Percentiles rank a stretch among this genome's conserved stretches.
Evolutionary conservation across 768 basidiomycete species (phyloP).

Genomic region (Cytidiella melzeri): DNA sequence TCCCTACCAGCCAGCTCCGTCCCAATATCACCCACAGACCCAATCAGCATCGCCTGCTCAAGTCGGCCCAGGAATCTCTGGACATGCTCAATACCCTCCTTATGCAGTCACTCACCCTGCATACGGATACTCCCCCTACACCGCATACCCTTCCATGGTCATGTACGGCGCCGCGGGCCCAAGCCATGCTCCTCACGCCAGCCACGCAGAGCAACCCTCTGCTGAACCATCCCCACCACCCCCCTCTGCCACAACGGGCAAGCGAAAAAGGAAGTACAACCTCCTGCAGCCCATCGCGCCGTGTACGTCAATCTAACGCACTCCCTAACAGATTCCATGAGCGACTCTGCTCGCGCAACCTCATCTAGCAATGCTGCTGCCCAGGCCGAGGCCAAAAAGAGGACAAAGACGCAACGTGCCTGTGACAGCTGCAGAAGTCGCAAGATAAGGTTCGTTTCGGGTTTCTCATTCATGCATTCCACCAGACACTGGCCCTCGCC

Average conservation of each 20-base stretch:
- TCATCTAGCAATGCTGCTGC: conserved; percentile 10
- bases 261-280: conserved; percentile 55
- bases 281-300: background rate
- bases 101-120: conserved; percentile 53
- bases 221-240: conserved; percentile 29
- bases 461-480: conserved; percentile 1
- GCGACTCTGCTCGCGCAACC: conserved; percentile 32
- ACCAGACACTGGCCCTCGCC: background rate
- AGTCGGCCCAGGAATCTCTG: conserved; percentile 32
- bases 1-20: conserved; percentile 37
- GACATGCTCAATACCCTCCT: conserved; percentile 40
- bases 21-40: conserved; percentile 31
- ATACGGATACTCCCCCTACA: conserved; percentile 53
- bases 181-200: conserved; percentile 31
- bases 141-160: conserved; percentile 53
- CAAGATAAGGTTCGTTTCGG: conserved; percentile 63
- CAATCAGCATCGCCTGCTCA: conserved; percentile 26
- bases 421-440: conserved; percentile 88
- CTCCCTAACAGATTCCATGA: conserved; percentile 28
- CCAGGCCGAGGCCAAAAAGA: conserved; percentile 64
- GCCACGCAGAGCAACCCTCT: conserved; percentile 28
- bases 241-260: conserved; percentile 31
- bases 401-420: conserved; percentile 88
- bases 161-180: conserved; percentile 50
- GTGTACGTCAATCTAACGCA: conserved; percentile 42